Percentiles rank a stretch among this genome's conserved stretches.
phyloP scores from a whole-genome alignment of 1,284 basidiomycete species.

The Irpex rosettiformis region DNA sequence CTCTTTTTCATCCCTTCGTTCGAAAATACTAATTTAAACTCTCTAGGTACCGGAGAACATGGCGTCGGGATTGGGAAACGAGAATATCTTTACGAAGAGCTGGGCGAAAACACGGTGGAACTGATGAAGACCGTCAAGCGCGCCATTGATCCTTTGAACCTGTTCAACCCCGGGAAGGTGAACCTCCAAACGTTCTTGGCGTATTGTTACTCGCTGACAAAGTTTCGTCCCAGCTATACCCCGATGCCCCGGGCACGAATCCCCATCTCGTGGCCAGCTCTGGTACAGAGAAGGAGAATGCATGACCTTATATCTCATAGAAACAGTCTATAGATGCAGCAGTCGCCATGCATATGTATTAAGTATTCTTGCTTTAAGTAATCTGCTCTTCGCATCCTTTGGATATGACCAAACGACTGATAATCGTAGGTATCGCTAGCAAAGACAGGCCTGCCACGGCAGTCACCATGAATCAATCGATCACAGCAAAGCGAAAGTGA shows the following conservation, averaged over 20 bases:
- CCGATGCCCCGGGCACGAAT: constrained; percentile 9
- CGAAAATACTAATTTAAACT: background rate
- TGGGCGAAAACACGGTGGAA: constrained; percentile 79
- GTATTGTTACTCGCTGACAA: background rate
- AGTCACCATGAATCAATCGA: no score
- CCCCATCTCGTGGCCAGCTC: background rate
- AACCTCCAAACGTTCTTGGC: constrained; percentile 10
- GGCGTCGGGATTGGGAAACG: constrained; percentile 88
- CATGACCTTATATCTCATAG: background rate
- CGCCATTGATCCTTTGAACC: constrained; percentile 69
- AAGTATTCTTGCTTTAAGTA: no score
- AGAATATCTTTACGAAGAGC: constrained; percentile 70
- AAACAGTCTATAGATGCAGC: background rate
- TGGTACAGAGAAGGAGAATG: background rate
- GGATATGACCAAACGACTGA: no score
- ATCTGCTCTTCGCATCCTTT: no score
- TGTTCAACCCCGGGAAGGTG: constrained; percentile 88
- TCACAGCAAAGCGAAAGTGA: no score
- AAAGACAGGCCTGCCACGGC: no score
- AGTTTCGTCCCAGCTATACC: constrained; percentile 17
- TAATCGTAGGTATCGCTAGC: no score
- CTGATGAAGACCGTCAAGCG: constrained; percentile 84
- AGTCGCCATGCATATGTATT: no score
- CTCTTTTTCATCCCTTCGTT: no score
- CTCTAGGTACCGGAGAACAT: constrained; percentile 75